Conservation (phyloP, 2,329 filamentous ascomycete genomes). For the Monilinia fructigena region DNA sequence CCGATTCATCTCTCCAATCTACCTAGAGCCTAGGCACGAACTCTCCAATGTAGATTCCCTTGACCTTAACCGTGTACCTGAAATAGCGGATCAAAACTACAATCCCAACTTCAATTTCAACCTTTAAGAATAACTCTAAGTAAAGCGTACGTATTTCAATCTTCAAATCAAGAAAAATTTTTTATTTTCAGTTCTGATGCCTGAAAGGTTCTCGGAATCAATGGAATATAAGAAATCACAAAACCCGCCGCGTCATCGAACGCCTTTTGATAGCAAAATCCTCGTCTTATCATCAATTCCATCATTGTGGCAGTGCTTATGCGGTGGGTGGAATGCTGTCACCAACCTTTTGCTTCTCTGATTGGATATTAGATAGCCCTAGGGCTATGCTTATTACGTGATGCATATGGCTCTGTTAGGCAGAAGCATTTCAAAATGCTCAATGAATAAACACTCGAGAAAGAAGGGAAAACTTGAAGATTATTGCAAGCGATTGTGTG, state of each 20-base stretch:
- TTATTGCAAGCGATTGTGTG: not conserved
- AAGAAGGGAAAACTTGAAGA: not conserved
- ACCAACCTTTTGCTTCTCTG: not conserved
- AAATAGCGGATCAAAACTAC: not conserved
- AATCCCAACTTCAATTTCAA: not conserved
- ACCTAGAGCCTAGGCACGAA: not conserved
- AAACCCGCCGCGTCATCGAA: not conserved
- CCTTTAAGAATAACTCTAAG: no score
- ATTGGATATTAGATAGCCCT: not conserved
- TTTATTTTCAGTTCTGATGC: not conserved
- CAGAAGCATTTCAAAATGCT: constrained; percentile 15
- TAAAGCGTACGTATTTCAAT: constrained; percentile 1
- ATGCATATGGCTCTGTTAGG: constrained; percentile 2
- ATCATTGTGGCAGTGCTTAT: not conserved
- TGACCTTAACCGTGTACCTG: not conserved
- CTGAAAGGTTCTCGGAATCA: not conserved
- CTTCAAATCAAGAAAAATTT: not conserved
- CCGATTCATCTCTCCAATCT: constrained; percentile 30
- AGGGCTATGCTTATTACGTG: constrained; percentile 4
- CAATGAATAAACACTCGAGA: not conserved
- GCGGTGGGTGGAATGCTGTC: not conserved
- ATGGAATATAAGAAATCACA: not conserved
- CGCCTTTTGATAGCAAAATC: no score
- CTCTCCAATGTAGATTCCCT: not conserved
- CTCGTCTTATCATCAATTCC: not conserved